These are phyloP conservation scores for Psilocybe cyanescens DNA, from an alignment of 768 basidiomycete species.

Conservation along the genomic window DNA sequence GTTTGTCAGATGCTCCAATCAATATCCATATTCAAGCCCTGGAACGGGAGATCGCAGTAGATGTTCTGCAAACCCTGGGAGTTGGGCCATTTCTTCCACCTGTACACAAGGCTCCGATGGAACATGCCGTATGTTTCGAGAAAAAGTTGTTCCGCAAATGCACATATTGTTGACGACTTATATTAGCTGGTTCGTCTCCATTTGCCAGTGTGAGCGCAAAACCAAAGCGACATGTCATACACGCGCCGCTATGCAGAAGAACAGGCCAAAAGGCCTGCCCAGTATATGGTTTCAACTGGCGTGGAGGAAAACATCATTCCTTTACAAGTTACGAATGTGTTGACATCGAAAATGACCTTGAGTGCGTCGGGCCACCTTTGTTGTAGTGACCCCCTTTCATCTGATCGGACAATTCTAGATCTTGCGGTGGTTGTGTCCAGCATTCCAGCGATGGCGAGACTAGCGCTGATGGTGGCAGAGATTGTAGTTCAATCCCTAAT, in stretches of 20 bases:
- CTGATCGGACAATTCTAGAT: conserved; percentile 18
- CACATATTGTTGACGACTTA: background rate
- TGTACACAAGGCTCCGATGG: conserved; percentile 18
- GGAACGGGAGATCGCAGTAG: conserved; percentile 19
- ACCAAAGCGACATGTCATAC: conserved; percentile 13
- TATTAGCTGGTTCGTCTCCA: conserved; percentile 6
- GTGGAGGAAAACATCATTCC: conserved; percentile 9
- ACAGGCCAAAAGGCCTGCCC: conserved; percentile 28
- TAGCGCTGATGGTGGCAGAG: conserved; percentile 36
- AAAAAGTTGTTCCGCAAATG: background rate
- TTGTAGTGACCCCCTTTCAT: background rate
- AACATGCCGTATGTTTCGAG: conserved; percentile 23
- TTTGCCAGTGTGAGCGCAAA: conserved; percentile 8
- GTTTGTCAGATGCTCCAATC: conserved; percentile 24
- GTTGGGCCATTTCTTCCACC: conserved; percentile 17
- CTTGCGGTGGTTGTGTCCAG: conserved; percentile 33
- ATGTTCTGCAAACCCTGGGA: conserved; percentile 23
- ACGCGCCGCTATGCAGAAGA: conserved; percentile 21
- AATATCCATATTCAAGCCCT: conserved; percentile 28
- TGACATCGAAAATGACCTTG: conserved; percentile 27
- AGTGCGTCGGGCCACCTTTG: conserved; percentile 19
- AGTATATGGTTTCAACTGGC: conserved; percentile 20
- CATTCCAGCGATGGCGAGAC: conserved; percentile 18
- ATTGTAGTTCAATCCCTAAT: conserved; percentile 48
- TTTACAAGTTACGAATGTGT: conserved; percentile 25